phyloP scores from a whole-genome alignment of 345 rosid genomes.

The Garcia nutans region DNA sequence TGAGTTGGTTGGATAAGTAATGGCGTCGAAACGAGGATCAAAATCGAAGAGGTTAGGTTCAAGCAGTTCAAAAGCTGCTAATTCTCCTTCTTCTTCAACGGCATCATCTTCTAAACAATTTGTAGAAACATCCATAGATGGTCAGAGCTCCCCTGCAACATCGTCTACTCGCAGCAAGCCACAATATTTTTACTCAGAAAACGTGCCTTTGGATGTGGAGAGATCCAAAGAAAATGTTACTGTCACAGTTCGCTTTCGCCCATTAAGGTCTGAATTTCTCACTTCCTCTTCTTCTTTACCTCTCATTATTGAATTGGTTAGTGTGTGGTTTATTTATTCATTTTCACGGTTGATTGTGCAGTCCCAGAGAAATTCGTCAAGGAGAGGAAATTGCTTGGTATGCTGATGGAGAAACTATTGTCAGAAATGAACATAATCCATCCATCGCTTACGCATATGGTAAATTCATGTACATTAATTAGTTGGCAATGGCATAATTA shows the following conservation, averaged over 20 bases:
- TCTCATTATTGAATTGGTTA: neutral
- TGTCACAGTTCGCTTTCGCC: conserved; percentile 95
- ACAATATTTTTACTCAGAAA: conserved; percentile 59
- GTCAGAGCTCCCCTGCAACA: conserved; percentile 94
- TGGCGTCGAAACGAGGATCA: conserved; percentile 70
- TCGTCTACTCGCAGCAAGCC: conserved; percentile 92
- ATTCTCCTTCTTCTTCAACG: conserved; percentile 84
- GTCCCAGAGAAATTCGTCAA: conserved; percentile 94
- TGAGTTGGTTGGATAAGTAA: conserved; percentile 35
- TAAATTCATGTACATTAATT: conserved; percentile 31
- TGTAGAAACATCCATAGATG: conserved; percentile 77
- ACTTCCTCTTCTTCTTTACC: neutral
- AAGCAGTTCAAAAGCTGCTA: conserved; percentile 49
- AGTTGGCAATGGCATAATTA: neutral
- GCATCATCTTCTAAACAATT: conserved; percentile 83
- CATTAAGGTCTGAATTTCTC: conserved; percentile 61
- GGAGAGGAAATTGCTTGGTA: conserved; percentile 99
- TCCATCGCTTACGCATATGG: conserved; percentile 95
- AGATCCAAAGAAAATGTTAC: conserved; percentile 89
- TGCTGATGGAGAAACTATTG: conserved; percentile 95
- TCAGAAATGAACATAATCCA: conserved; percentile 82
- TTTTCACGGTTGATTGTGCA: conserved; percentile 26
- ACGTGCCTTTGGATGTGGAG: conserved; percentile 36
- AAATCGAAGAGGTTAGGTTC: conserved; percentile 54
- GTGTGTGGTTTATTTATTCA: conserved; percentile 17